Evolutionary conservation across 2,329 filamentous ascomycete species (phyloP), one percentile per base, ranked within the genome.

Genomic region (Apiospora sp.): DNA sequence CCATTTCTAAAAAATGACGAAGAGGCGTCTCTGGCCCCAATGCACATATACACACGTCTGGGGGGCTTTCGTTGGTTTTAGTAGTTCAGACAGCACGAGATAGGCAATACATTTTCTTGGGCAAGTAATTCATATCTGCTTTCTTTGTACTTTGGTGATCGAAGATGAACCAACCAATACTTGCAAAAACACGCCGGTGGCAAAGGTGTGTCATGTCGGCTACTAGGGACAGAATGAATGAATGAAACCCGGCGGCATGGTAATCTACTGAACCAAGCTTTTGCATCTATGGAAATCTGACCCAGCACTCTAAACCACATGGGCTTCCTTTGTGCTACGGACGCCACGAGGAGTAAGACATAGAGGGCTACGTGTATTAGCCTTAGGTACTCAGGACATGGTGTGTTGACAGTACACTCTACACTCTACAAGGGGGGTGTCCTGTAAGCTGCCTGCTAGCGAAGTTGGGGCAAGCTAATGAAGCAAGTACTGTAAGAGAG

Each of bases 331-430:
- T 72, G 71, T 72, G 46, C 68, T 30, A 72, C 68, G 44, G 43
- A 68, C 68, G 69, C 71, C 71, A 72, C 71, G 71, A 72, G 71
- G 58, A 71, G 58, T 61, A 64, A 64, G 54, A 64, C 71, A 43
- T 34, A 61, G 68, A 34, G 58, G 61, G 49, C 51, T 54, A 37
- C 69, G 49, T 43, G 48, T 69, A 48, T 51, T 69, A 41, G n/a
- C 58, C 34, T 30, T 30, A 30, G 27, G 27, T n/a, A n/a, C 58
- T 30, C n/a, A 16, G 58, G 54, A 61, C 54, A 37, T 22, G 54
- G 22, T 51, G 48, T 51, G 24, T 22, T 51, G n/a, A 24, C 49
- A n/a, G 49, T 51, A 51, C 49, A 51, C n/a, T 37, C 30, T 12
- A n/a, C 27, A 58, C 14, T 19, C 51, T 58, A 61, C 54, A 61